These are phyloP conservation scores for Xylariaceae sp. DNA, from an alignment of 2,329 filamentous ascomycete species.

Conservation along the genomic window DNA sequence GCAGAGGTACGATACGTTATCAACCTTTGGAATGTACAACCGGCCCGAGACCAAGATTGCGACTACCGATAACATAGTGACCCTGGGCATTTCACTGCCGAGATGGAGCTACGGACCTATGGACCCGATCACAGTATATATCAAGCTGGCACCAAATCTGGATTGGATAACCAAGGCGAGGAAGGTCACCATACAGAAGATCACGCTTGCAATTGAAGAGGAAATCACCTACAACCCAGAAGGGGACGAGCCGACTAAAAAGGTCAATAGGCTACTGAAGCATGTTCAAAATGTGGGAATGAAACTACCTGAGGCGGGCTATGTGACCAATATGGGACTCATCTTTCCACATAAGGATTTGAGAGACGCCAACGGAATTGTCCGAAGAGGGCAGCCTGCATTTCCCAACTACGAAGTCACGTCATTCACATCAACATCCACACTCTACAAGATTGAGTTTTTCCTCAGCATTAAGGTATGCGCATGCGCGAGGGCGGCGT, in stretches of 20 bases:
- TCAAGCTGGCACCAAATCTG: slow-evolving; percentile 88
- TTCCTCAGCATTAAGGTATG: slow-evolving; percentile 89
- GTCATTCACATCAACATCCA: slow-evolving; percentile 92
- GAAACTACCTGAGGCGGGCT: slow-evolving; percentile 87
- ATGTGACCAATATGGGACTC: slow-evolving; percentile 88
- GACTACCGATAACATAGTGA: slow-evolving; percentile 87
- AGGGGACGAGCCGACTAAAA: slow-evolving; percentile 90
- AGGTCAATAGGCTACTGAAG: slow-evolving; percentile 83
- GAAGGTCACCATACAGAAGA: slow-evolving; percentile 90
- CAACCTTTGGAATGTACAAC: slow-evolving; percentile 99
- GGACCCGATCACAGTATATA: slow-evolving; percentile 94
- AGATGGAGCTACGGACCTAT: slow-evolving; percentile 95
- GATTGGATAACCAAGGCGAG: slow-evolving; percentile 91
- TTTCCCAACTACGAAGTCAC: slow-evolving; percentile 88
- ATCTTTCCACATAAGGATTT: slow-evolving; percentile 90
- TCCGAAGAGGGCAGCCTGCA: slow-evolving; percentile 80
- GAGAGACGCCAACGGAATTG: slow-evolving; percentile 82
- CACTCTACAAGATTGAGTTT: slow-evolving; percentile 97
- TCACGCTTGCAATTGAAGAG: slow-evolving; percentile 92
- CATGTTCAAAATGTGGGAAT: slow-evolving; percentile 79
- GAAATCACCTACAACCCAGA: slow-evolving; percentile 99
- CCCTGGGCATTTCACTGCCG: slow-evolving; percentile 86
- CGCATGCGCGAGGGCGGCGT: neutral
- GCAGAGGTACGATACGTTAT: slow-evolving; percentile 91
- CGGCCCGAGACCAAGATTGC: slow-evolving; percentile 85